Conservation (phyloP, 495 filamentous ascomycete genomes). For the Astrothelium macrocarpum region DNA sequence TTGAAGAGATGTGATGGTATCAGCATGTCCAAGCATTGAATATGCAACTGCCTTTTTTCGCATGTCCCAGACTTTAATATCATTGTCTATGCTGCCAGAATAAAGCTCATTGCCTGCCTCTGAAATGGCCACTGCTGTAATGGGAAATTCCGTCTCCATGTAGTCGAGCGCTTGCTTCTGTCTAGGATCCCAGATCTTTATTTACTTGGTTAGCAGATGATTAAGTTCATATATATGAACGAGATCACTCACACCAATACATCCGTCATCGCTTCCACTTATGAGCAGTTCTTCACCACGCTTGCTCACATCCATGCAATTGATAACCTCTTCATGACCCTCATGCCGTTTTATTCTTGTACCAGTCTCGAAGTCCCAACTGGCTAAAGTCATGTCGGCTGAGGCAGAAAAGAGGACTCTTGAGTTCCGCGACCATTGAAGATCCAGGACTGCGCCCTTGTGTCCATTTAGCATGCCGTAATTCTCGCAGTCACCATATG, state of each 20-base stretch:
- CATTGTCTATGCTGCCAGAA: conserved; percentile 90
- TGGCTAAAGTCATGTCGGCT: conserved; percentile 82
- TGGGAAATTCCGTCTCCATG: conserved; percentile 83
- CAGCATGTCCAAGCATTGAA: conserved; percentile 77
- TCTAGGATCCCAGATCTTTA: conserved; percentile 84
- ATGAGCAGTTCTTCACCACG: conserved; percentile 83
- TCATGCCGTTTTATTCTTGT: conserved; percentile 79
- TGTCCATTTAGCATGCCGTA: conserved; percentile 82
- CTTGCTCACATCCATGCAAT: conserved; percentile 75
- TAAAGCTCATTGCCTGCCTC: conserved; percentile 95
- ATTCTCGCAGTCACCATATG: conserved; percentile 85
- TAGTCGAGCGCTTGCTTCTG: conserved; percentile 82
- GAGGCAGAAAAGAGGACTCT: conserved; percentile 86
- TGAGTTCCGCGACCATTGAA: conserved; percentile 95
- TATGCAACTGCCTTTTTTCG: conserved; percentile 83
- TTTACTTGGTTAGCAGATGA: background rate
- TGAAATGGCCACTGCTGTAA: conserved; percentile 81
- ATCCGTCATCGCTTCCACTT: conserved; percentile 85
- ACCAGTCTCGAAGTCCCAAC: conserved; percentile 88
- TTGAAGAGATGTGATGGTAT: conserved; percentile 81
- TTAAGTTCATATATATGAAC: background rate
- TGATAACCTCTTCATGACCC: conserved; percentile 90
- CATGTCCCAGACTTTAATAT: conserved; percentile 94
- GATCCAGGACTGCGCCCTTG: conserved; percentile 78
- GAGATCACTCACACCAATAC: conserved; percentile 51